Evolutionary conservation across 768 basidiomycete species (phyloP).

Genomic region (Lactarius hengduanensis): DNA sequence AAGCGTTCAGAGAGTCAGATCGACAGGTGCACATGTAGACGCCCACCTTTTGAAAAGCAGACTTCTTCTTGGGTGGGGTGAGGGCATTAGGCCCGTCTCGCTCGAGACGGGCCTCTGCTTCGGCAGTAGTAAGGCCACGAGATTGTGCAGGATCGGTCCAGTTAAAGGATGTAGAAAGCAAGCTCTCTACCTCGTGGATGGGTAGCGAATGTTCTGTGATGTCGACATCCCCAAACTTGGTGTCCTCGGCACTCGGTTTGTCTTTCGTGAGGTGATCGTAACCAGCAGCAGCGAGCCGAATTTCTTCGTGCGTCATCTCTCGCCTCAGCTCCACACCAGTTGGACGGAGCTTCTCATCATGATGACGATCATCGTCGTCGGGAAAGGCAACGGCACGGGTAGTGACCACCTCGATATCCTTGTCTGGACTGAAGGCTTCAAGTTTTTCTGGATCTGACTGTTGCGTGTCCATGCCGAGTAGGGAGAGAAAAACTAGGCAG

Average conservation of each 20-base stretch:
- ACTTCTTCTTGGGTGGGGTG: conserved; percentile 67
- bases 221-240: conserved; percentile 47
- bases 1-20: conserved; percentile 6
- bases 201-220: conserved; percentile 55
- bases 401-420: conserved; percentile 38
- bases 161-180: conserved; percentile 51
- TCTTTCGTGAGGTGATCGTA: conserved; percentile 59
- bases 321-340: conserved; percentile 60
- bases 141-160: conserved; percentile 51
- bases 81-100: conserved; percentile 61
- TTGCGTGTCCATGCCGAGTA: conserved; percentile 14
- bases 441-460: conserved; percentile 22
- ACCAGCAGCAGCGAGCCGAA: conserved; percentile 63
- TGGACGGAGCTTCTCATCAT: conserved; percentile 42
- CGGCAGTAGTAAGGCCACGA: conserved; percentile 49
- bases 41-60: conserved; percentile 58
- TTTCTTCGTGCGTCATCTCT: conserved; percentile 65
- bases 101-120: conserved; percentile 53
- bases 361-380: conserved; percentile 33
- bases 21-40: background rate
- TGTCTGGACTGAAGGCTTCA: conserved; percentile 15
- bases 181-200: conserved; percentile 41
- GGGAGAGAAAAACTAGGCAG: conserved; percentile 6
- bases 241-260: conserved; percentile 37
- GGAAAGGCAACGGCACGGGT: conserved; percentile 55